Percentiles rank a stretch among this genome's conserved stretches.
These are phyloP conservation scores for Cucurbita ficifolia DNA, from an alignment of 306 rosid species.

Conservation along the genomic window DNA sequence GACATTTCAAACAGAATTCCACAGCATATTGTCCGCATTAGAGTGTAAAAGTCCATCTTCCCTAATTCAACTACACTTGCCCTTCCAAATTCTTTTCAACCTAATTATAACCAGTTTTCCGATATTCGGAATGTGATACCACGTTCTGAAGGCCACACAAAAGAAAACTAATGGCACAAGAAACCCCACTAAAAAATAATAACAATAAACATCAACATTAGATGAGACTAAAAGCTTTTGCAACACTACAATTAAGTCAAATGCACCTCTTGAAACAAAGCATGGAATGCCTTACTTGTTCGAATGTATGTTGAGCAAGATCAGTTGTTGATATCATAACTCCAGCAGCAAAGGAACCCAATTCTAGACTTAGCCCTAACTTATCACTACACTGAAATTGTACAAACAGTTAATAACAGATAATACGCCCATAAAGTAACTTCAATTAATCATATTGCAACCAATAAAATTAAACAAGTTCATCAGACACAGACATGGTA, in stretches of 20 bases:
- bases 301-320: constrained; percentile 97
- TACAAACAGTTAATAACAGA: constrained; percentile 16
- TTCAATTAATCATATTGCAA: not conserved
- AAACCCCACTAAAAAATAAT: not conserved
- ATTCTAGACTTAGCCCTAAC: constrained; percentile 93
- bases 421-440: constrained; percentile 4
- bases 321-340: constrained; percentile 99
- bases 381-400: constrained; percentile 95
- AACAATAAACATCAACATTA: not conserved
- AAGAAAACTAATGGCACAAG: not conserved
- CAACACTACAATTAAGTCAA: not conserved
- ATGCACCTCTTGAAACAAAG: not conserved
- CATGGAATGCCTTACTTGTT: constrained; percentile 48
- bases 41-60: not conserved
- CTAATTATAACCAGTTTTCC: not conserved
- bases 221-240: not conserved
- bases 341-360: constrained; percentile 98
- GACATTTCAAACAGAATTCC: not conserved
- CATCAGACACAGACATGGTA: not conserved
- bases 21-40: not conserved
- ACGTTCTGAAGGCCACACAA: not conserved
- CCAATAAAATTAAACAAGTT: not conserved
- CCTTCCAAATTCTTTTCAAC: not conserved
- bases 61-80: not conserved
- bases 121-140: not conserved